phyloP scores from a whole-genome alignment of 495 filamentous ascomycete species.

The Neurospora intermedia region DNA sequence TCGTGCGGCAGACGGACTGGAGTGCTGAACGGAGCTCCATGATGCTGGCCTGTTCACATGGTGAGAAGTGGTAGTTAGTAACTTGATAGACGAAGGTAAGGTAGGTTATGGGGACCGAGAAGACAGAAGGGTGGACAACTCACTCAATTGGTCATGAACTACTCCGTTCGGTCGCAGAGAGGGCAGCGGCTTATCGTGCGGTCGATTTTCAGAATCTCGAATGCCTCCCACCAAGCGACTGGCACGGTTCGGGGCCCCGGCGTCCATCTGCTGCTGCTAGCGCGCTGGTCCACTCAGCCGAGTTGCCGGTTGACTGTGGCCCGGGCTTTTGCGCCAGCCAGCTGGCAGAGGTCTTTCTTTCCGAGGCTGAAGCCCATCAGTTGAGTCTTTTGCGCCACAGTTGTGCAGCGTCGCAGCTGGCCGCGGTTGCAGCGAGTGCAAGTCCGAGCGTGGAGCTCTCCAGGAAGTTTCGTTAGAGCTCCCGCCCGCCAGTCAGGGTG shows the following conservation, averaged over 20 bases:
- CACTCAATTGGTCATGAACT: constrained; percentile 13
- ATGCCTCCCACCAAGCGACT: not conserved
- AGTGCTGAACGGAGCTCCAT: constrained; percentile 20
- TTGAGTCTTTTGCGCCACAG: not conserved
- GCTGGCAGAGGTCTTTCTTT: not conserved
- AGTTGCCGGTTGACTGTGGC: not conserved
- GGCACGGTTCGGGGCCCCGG: not conserved
- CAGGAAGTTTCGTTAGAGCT: not conserved
- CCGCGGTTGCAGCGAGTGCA: not conserved
- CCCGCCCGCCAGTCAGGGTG: not conserved
- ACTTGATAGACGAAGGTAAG: not conserved
- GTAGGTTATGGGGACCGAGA: not conserved
- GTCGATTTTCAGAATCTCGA: not conserved
- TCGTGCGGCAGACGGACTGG: constrained; percentile 16
- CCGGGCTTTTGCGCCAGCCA: not conserved
- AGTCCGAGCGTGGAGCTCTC: not conserved
- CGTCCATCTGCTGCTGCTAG: not conserved
- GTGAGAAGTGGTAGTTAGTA: not conserved
- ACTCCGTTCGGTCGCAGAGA: not conserved
- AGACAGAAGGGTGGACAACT: not conserved
- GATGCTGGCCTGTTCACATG: constrained; percentile 5
- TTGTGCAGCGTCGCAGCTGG: not conserved
- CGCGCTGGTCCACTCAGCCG: not conserved
- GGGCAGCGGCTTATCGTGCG: not conserved
- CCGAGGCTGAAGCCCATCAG: not conserved